Conservation (phyloP, 108 stramenopile species). For the Fragilariopsis cylindrus region DNA sequence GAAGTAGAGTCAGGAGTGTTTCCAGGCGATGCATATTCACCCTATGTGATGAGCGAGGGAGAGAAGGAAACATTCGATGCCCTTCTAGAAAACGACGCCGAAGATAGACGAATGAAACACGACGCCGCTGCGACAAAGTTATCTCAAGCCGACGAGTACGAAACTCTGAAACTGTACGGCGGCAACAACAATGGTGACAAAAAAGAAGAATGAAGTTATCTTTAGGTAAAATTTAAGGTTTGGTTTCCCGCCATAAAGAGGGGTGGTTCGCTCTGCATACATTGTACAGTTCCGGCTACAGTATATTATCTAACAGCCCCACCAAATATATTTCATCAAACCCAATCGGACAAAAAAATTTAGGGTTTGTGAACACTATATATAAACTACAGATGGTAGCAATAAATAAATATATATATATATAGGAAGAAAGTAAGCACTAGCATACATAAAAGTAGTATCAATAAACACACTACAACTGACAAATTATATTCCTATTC, state of each 20-base stretch:
- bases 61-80: conserved; percentile 68
- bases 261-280: too few relatives aligned
- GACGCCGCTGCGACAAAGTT: conserved; percentile 51
- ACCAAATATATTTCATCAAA: too few relatives aligned
- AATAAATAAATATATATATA: not conserved
- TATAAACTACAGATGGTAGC: too few relatives aligned
- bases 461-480: not conserved
- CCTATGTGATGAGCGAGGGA: conserved; percentile 84
- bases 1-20: conserved; percentile 93
- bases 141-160: conserved; percentile 75
- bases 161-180: conserved; percentile 75
- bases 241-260: too few relatives aligned
- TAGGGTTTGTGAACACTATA: too few relatives aligned
- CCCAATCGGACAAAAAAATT: too few relatives aligned
- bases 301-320: too few relatives aligned
- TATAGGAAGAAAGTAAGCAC: not conserved
- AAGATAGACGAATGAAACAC: conserved; percentile 53
- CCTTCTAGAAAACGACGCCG: conserved; percentile 61
- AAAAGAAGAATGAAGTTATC: not conserved
- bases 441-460: not conserved
- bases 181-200: conserved; percentile 8
- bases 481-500: not conserved
- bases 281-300: too few relatives aligned
- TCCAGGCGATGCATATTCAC: conserved; percentile 89
- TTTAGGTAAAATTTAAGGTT: not conserved